phyloP scores from a whole-genome alignment of 331 rosid genomes.

The Acacia concinna region DNA sequence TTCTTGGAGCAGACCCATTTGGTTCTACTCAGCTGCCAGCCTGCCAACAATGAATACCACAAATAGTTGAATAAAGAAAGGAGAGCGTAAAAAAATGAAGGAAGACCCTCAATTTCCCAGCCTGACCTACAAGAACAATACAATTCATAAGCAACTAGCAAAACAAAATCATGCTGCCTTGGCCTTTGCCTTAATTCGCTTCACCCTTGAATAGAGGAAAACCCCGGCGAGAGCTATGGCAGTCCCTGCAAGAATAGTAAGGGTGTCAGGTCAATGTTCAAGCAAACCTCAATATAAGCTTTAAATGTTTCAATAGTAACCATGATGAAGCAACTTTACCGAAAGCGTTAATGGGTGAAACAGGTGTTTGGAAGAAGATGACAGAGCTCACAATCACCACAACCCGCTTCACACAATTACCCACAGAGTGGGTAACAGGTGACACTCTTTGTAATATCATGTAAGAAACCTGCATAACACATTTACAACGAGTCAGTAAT shows the following conservation, averaged over 20 bases:
- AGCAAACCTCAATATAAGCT: slow-evolving; percentile 21
- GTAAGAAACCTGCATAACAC: slow-evolving; percentile 79
- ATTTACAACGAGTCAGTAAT: slow-evolving; percentile 32
- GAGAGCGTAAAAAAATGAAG: slow-evolving; percentile 5
- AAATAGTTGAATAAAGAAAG: slow-evolving; percentile 1
- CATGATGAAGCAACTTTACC: slow-evolving; percentile 56
- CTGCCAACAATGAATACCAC: slow-evolving; percentile 30
- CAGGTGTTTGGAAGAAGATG: slow-evolving; percentile 86
- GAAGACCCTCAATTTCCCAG: slow-evolving; percentile 31
- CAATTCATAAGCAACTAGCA: slow-evolving; percentile 38
- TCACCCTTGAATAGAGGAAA: slow-evolving; percentile 93
- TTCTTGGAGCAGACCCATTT: slow-evolving; percentile 28
- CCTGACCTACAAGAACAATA: slow-evolving; percentile 43
- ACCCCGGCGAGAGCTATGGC: slow-evolving; percentile 93
- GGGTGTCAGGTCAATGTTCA: slow-evolving; percentile 1
- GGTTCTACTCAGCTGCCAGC: slow-evolving; percentile 34
- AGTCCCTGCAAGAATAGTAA: slow-evolving; percentile 59
- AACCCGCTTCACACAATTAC: slow-evolving; percentile 98
- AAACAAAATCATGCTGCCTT: slow-evolving; percentile 67
- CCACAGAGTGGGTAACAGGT: slow-evolving; percentile 97
- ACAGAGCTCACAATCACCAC: slow-evolving; percentile 99
- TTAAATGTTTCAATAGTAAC: slow-evolving; percentile 5
- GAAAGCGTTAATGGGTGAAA: slow-evolving; percentile 69
- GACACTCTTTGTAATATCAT: slow-evolving; percentile 99
- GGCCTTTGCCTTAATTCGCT: slow-evolving; percentile 86